Conservation (phyloP, 345 rosid genomes). For the Arabidopsis thaliana region DNA sequence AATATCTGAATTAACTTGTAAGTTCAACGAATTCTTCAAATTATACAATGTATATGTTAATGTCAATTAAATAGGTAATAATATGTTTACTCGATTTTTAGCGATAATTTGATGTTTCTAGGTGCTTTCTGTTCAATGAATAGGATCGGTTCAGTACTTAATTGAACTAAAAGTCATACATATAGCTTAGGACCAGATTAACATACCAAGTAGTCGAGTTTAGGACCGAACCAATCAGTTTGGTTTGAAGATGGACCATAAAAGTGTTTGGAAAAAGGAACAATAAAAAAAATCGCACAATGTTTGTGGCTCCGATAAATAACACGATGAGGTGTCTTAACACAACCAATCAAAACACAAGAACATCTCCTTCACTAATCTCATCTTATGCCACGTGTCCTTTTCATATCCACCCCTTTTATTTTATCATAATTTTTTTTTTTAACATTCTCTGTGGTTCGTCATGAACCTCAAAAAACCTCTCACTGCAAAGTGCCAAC, state of each 20-base stretch:
- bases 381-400: constrained; percentile 64
- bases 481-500: constrained; percentile 33
- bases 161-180: too few species aligned
- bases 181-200: too few species aligned
- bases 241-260: too few species aligned
- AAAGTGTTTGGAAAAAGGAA: background rate
- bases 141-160: too few species aligned
- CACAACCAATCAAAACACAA: constrained; percentile 35
- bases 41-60: background rate
- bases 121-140: too few species aligned
- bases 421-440: constrained; percentile 2
- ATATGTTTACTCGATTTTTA: background rate
- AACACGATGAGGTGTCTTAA: constrained; percentile 34
- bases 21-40: background rate
- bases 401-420: constrained; percentile 59
- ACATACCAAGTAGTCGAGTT: too few species aligned
- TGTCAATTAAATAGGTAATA: background rate
- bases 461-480: constrained; percentile 19
- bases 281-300: background rate
- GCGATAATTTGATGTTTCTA: background rate
- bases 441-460: background rate
- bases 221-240: too few species aligned
- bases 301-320: constrained; percentile 31
- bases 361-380: constrained; percentile 49
- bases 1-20: constrained; percentile 1